Base-by-base conservation (phyloP, 169 alveolate species). In the Neospora caninum region DNA sequence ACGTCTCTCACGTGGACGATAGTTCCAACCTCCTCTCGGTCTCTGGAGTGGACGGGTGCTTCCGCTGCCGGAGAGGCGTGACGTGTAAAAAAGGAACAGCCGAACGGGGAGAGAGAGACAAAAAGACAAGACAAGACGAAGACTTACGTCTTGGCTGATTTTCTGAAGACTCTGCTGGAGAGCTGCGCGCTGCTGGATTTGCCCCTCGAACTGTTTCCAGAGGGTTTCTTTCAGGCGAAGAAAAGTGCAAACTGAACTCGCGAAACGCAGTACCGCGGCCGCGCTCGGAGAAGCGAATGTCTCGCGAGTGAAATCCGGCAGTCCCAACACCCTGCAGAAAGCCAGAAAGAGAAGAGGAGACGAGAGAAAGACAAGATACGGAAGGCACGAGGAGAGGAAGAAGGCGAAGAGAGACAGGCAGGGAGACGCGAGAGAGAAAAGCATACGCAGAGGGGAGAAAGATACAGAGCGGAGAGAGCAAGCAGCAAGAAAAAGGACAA, bases 261-360 rank as follows among this genome's bases (percentile, higher is more conserved):
- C 94, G 64, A 91, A 70, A 22, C 91, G 78, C 88, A 78, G 78
- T 38, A 80, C 91, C 7, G 29, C 83, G 67, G 25, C 38, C 54
- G 94, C 80, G 10, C 58, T 91, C 42, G 94, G 94, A 70, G 78
- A n/a, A 13, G 83, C 78, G 49, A 91, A 80, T 4, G 53, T 58
- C 34, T 91, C 94, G 20, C 94, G 13, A 10, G 78, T 9, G 38
- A 91, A 91, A 0, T 70, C 80, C 39, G 94, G 91, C 41, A 91
- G 80, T 36, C 94, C 94, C 73, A 91, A 73, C 43, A 91, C 91
- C 29, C 83, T 54, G 88, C 92, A 88, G 80, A 69, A n/a, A 4
- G 80, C 80, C 13, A n/a, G 80, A 22, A 31, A 31, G 58, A 39
- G 45, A 80, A 39, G 45, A 80, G 45, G 54, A 36, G 64, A 31